A percentile compares a stretch with the other conserved stretches of the same genome.
Conservation (phyloP, 768 basidiomycete genomes). For the Naganishia randhawae region DNA sequence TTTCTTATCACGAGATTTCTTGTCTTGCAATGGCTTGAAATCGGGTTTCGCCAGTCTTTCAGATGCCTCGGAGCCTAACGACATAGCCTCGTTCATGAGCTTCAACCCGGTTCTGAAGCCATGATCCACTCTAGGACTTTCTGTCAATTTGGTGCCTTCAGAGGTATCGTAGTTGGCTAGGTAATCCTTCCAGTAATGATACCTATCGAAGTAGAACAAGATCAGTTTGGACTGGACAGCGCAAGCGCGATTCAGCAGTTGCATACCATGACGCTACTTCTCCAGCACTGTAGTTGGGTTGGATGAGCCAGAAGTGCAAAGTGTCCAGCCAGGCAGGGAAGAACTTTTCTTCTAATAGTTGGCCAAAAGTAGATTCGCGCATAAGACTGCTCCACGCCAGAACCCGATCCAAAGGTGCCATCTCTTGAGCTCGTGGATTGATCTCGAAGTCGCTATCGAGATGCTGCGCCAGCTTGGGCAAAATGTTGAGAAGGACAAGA, state of each 20-base stretch:
- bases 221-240: not conserved
- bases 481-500: slow-evolving; percentile 80
- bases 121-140: slow-evolving; percentile 62
- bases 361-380: slow-evolving; percentile 70
- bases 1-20: slow-evolving; percentile 47
- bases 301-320: slow-evolving; percentile 86
- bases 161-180: slow-evolving; percentile 56
- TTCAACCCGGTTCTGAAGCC: slow-evolving; percentile 87
- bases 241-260: not conserved
- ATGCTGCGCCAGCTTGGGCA: slow-evolving; percentile 80
- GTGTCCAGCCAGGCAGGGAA: slow-evolving; percentile 96
- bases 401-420: slow-evolving; percentile 71
- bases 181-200: slow-evolving; percentile 71
- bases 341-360: slow-evolving; percentile 83
- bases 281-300: slow-evolving; percentile 78
- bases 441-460: slow-evolving; percentile 74
- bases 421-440: slow-evolving; percentile 85
- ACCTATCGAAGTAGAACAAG: slow-evolving; percentile 39
- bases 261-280: slow-evolving; percentile 91
- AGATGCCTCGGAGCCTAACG: slow-evolving; percentile 72
- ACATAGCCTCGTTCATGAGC: slow-evolving; percentile 89
- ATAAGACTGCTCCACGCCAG: slow-evolving; percentile 73
- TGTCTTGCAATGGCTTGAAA: slow-evolving; percentile 50
- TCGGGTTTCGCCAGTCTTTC: slow-evolving; percentile 60
- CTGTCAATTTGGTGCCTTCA: slow-evolving; percentile 42